These are phyloP conservation scores for Tilletia caries DNA, from an alignment of 1,284 basidiomycete species.

Conservation along the genomic window DNA sequence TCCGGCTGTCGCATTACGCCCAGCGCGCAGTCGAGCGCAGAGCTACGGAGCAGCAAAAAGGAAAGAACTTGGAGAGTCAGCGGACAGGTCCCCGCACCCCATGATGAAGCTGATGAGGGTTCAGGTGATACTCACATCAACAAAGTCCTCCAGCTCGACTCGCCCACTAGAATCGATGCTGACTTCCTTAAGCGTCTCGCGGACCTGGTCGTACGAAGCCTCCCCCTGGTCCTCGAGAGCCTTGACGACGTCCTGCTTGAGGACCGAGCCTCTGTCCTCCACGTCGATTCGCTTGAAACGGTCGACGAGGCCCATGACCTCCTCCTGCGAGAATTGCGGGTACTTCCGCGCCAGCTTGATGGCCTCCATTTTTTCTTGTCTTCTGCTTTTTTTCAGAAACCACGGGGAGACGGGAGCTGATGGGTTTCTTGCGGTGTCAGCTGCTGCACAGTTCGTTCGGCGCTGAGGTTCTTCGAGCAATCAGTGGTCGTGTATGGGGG, in stretches of 20 bases:
- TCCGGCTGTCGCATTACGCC: constrained; percentile 56
- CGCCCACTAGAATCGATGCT: constrained; percentile 90
- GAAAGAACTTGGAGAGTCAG: constrained; percentile 19
- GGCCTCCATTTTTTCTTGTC: constrained; percentile 65
- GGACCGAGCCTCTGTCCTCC: constrained; percentile 48
- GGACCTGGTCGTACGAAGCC: constrained; percentile 47
- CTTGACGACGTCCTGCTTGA: constrained; percentile 47
- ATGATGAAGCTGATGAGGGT: no score
- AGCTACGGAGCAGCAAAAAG: constrained; percentile 56
- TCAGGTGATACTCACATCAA: constrained; percentile 66
- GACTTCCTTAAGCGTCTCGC: constrained; percentile 85
- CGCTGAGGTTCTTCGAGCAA: no score
- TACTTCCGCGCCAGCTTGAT: constrained; percentile 88
- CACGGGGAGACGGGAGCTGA: no score
- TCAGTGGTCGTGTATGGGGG: no score
- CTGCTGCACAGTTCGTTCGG: no score
- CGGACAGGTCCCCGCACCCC: no score
- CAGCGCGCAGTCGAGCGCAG: constrained; percentile 70
- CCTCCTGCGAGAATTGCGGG: constrained; percentile 48
- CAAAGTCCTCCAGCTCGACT: constrained; percentile 96
- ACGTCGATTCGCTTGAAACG: constrained; percentile 48
- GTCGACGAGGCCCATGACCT: constrained; percentile 51
- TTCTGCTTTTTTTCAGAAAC: no score
- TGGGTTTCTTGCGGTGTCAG: no score
- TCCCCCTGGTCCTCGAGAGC: constrained; percentile 42